Base-by-base conservation (phyloP, 1,139 yeast genomes). In the Blastobotrys aristatus region DNA sequence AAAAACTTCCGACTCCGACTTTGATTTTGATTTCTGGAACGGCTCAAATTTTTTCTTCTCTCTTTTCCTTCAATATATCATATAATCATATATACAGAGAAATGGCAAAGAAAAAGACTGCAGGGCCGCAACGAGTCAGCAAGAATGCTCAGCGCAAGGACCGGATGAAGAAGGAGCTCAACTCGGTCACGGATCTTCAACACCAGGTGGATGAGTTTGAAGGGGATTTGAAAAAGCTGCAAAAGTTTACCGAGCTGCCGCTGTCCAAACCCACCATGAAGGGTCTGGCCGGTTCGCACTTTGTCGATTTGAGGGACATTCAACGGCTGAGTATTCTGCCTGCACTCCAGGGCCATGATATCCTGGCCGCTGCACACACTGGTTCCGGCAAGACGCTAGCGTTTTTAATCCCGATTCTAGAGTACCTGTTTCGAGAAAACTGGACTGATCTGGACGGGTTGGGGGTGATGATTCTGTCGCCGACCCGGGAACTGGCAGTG, bases 351-450 rank as follows among this genome's bases (percentile, higher is more conserved):
- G 94, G 95, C 0, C 75, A 80, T 42, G 99, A 94, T 68, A 68
- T 92, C 8, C 73, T 92, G 57, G 97, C 90, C 24, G 95, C 97
- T 20, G 98, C 98, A 17, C 81, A 82, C 59, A 92, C 98, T 1
- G 98, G 98, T 41, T 89, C 97, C 1, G 98, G 98, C 66, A 92
- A 92, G 71, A 92, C 98, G 0, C 74, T 94, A 55, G 97, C 99
- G 4, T 92, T 94, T 61, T 71, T 92, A 57, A 76, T 92, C 38
- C 99, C 99, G 2, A 77, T 86, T 4, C 67, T 89, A 18, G 96
- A 89, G 62, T 73, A 76, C 43, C 71, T 90, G 50, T 76, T 80
- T 54, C 76, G 85, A 56, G 81, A 82, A 53, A 77, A 77, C 52
- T 89, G 96, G 84, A 83, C 92, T 34, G 95, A 85, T 53, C 75